Evolutionary conservation across 257 asterid species (phyloP), one percentile per base, ranked within the genome.

Genomic region (Solanum pinnatisectum): DNA sequence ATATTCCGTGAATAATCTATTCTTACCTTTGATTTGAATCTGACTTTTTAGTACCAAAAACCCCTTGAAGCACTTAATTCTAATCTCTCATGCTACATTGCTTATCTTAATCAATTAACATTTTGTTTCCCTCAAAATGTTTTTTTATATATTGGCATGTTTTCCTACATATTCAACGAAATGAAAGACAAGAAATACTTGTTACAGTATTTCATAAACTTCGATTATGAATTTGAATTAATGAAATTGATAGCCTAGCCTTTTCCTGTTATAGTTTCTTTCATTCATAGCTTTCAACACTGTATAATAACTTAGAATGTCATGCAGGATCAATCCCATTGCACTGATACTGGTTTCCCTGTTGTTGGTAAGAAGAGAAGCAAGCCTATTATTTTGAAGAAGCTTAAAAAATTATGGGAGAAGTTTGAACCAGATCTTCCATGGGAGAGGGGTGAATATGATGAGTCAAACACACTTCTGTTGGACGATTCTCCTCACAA

Each of bases 401-500:
- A 95, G 89, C 93, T 96, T n/a, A 91, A 92, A 84, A 94, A 90
- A 89, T 89, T 96, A 87, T 96, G 99, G 99, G 93, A 94, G 81
- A 95, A 94, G 91, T 67, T 30, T 74, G 96, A 91, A n/a, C 92
- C 92, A 59, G 90, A 83, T 93, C 95, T 95, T 72, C 98, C 98
- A 11, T 95, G 98, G 98, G 94, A 94, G 86, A 90, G 59, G 88
- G 98, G 98, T 86, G 94, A 89, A 27, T 95, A 89, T 88, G 94
- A 95, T 83, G 98, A 94, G 88, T 87, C 98, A 73, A 95, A 96
- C 90, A 96, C 99, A 2, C 93, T 96, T 88, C 86, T 95, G 91
- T 86, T 96, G 88, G 99, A 94, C 68, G 98, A 95, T 90, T 92
- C 95, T 88, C 99, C 98, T 8, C 90, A 89, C 88, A 95, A 96